Conservation (phyloP, 1,139 yeast species). For the Diutina sp. region DNA sequence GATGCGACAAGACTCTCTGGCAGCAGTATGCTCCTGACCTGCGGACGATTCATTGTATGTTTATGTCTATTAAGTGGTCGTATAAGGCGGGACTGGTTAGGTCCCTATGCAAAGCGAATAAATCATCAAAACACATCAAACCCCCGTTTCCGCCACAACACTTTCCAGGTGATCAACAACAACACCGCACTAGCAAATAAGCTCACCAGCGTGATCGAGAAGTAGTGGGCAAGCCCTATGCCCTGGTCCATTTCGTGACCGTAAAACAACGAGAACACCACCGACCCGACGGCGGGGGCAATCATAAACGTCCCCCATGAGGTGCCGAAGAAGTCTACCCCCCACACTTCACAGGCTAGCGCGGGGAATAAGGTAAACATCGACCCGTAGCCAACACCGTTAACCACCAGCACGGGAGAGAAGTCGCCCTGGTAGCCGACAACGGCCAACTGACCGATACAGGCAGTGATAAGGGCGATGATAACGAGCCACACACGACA, state of each 20-base stretch:
- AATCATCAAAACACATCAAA: constrained; percentile 5
- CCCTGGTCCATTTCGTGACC: constrained; percentile 53
- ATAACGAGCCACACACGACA: constrained; percentile 33
- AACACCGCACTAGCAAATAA: constrained; percentile 19
- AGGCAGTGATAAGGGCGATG: constrained; percentile 27
- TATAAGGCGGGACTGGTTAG: neutral
- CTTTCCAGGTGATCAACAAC: constrained; percentile 21
- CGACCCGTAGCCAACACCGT: constrained; percentile 75
- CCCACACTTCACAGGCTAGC: constrained; percentile 75
- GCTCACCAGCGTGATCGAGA: constrained; percentile 19
- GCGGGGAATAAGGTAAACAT: constrained; percentile 80
- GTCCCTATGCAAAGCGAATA: neutral
- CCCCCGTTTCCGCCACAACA: constrained; percentile 22
- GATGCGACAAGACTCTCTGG: no score
- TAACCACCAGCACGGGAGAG: constrained; percentile 33
- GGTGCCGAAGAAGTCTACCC: constrained; percentile 79
- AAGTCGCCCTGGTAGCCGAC: constrained; percentile 9
- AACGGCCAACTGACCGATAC: constrained; percentile 25
- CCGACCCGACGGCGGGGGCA: constrained; percentile 83
- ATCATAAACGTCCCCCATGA: constrained; percentile 88
- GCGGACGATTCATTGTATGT: no score
- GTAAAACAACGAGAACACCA: constrained; percentile 56
- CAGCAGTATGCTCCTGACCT: no score
- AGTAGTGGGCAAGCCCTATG: constrained; percentile 19
- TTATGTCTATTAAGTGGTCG: neutral